Conservation (phyloP, 257 asterid genomes). For the Solanum verrucosum region DNA sequence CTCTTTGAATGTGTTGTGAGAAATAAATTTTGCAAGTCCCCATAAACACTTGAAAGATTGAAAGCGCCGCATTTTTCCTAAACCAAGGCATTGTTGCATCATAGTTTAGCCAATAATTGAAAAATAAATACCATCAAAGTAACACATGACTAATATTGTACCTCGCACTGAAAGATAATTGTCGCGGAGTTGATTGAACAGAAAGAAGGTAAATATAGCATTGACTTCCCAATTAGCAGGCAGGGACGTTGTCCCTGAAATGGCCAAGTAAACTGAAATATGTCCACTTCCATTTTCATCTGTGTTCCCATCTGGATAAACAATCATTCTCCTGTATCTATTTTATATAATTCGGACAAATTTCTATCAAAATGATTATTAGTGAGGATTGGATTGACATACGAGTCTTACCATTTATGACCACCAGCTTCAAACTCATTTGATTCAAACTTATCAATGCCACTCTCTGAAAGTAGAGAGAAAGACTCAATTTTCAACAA, state of each 20-base stretch:
- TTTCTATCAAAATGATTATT: too few relatives aligned
- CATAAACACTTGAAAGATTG: background rate
- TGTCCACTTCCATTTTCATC: too few relatives aligned
- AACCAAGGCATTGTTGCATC: background rate
- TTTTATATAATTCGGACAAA: too few relatives aligned
- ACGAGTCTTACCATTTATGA: background rate
- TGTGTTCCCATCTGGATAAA: too few relatives aligned
- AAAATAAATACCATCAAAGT: too few relatives aligned
- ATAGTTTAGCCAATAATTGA: too few relatives aligned
- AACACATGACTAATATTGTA: background rate
- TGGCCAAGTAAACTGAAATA: background rate
- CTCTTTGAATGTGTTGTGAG: background rate
- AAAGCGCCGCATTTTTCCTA: constrained; percentile 6
- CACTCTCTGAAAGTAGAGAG: background rate
- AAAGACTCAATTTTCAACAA: background rate
- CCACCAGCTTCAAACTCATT: background rate
- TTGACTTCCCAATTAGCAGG: constrained; percentile 2
- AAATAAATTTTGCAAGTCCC: constrained; percentile 15
- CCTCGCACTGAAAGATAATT: constrained; percentile 5
- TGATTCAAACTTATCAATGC: background rate
- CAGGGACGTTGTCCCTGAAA: background rate
- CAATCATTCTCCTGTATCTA: too few relatives aligned
- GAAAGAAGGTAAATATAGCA: constrained; percentile 3
- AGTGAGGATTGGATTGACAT: background rate
- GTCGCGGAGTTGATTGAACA: background rate